Conservation (phyloP, 345 rosid species). For the Cardamine chenopodiifolia region DNA sequence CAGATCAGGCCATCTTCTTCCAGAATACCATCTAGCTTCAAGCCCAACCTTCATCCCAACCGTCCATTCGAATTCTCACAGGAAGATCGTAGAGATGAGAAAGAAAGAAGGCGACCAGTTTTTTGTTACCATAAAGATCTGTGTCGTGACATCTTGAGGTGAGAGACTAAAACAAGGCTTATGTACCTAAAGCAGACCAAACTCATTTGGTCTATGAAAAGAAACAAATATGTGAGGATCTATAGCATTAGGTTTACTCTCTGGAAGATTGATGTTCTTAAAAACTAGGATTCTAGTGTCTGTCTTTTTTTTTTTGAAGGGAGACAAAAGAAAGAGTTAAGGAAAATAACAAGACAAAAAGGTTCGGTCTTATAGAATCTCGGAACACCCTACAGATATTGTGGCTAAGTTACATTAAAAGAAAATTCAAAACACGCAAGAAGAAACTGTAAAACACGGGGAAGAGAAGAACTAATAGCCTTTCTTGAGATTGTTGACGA, state of each 20-base stretch:
- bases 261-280: constrained; percentile 28
- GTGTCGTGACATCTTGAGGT: constrained; percentile 12
- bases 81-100: constrained; percentile 82
- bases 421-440: too few species aligned
- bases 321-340: too few species aligned
- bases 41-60: constrained; percentile 78
- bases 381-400: too few species aligned
- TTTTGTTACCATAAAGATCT: neutral
- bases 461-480: too few species aligned
- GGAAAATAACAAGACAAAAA: too few species aligned
- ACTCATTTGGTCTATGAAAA: constrained; percentile 33
- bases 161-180: constrained; percentile 20
- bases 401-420: too few species aligned
- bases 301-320: neutral
- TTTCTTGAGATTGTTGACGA: too few species aligned
- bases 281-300: constrained; percentile 34
- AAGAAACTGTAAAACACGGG: too few species aligned
- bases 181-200: constrained; percentile 31
- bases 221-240: constrained; percentile 20
- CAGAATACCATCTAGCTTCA: constrained; percentile 87
- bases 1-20: constrained; percentile 84
- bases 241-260: constrained; percentile 23
- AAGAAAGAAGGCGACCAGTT: constrained; percentile 44
- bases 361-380: too few species aligned
- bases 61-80: constrained; percentile 76